These are phyloP conservation scores for Stenogyne calaminthoides DNA, from an alignment of 305 asterid species.

Conservation along the genomic window DNA sequence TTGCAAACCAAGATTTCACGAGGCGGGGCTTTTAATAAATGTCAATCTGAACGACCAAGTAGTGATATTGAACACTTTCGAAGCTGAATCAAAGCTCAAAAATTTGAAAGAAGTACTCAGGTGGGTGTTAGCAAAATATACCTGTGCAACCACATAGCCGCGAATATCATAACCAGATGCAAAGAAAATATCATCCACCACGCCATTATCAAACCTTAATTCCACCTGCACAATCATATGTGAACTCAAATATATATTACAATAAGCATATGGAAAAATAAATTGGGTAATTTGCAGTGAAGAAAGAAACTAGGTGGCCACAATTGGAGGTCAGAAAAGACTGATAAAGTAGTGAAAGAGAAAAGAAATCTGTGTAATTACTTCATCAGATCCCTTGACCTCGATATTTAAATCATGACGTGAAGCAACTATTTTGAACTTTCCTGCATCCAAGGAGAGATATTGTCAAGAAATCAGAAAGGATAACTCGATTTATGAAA, in stretches of 20 bases:
- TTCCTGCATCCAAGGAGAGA: slow-evolving; percentile 56
- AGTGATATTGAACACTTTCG: slow-evolving; percentile 9
- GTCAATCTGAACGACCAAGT: slow-evolving; percentile 22
- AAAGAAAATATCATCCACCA: slow-evolving; percentile 76
- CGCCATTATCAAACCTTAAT: slow-evolving; percentile 69
- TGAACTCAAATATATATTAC: slow-evolving; percentile 18
- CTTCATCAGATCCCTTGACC: slow-evolving; percentile 85
- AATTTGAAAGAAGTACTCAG: slow-evolving; percentile 11
- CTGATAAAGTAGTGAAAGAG: slow-evolving; percentile 13
- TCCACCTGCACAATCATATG: slow-evolving; percentile 65
- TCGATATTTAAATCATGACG: slow-evolving; percentile 70
- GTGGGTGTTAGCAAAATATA: slow-evolving; percentile 30
- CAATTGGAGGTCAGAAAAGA: slow-evolving; percentile 16
- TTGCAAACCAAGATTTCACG: not conserved
- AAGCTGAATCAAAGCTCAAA: slow-evolving; percentile 17
- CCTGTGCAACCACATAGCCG: slow-evolving; percentile 96
- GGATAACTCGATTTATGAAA: slow-evolving; percentile 16
- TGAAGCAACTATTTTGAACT: slow-evolving; percentile 74
- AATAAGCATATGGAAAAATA: slow-evolving; percentile 7
- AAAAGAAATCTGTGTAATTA: slow-evolving; percentile 33
- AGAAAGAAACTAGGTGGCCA: not conserved
- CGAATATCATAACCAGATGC: slow-evolving; percentile 87
- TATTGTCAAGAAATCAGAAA: slow-evolving; percentile 28
- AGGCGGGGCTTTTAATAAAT: slow-evolving; percentile 14
- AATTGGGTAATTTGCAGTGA: slow-evolving; percentile 11